Evolutionary conservation across 2,329 filamentous ascomycete species (phyloP).

Genomic region (Ceratocystis lukuohia): DNA sequence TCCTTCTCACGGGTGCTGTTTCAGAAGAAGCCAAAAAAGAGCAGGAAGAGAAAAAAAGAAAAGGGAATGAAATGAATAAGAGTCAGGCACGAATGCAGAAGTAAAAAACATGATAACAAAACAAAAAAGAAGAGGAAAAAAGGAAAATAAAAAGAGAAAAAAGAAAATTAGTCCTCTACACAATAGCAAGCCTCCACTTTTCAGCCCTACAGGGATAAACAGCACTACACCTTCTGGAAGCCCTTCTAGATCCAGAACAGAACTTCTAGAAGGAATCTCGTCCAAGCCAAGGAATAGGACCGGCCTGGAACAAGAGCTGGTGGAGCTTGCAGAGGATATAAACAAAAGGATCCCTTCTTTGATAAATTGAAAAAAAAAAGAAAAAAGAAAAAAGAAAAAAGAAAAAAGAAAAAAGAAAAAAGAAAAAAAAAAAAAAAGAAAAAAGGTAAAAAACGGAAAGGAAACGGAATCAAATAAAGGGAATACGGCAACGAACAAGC

Average conservation of each 20-base stretch:
- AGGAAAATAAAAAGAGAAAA: neutral
- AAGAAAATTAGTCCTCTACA: neutral
- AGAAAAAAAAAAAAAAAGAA: neutral
- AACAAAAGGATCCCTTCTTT: neutral
- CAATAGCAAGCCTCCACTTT: neutral
- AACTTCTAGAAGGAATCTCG: neutral
- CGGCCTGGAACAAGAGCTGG: neutral
- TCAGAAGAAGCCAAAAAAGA: neutral
- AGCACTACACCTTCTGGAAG: neutral
- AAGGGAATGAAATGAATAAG: too few relatives aligned
- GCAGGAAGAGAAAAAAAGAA: neutral
- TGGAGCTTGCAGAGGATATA: neutral
- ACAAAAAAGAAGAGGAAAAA: neutral
- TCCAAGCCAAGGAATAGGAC: neutral
- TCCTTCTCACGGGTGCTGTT: neutral
- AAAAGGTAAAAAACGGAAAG: neutral
- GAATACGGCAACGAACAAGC: neutral
- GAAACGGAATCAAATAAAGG: neutral
- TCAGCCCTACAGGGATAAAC: neutral
- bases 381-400: neutral
- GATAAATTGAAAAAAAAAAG: neutral
- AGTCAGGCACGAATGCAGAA: too few relatives aligned
- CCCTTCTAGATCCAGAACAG: neutral
- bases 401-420: neutral
- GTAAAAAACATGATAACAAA: neutral